phyloP scores from a whole-genome alignment of 345 rosid genomes.

The Pistacia vera region DNA sequence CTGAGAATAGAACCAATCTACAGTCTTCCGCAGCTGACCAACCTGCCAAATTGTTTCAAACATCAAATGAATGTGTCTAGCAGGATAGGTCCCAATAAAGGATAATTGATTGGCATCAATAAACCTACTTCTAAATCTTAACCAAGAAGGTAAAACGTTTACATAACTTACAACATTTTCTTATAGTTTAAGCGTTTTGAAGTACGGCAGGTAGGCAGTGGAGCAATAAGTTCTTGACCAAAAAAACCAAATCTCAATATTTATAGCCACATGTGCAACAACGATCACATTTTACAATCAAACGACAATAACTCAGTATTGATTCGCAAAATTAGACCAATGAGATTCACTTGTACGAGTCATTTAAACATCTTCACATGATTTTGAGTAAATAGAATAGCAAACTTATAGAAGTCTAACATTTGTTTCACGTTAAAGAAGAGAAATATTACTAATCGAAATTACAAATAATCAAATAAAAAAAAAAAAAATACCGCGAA shows the following conservation, averaged over 20 bases:
- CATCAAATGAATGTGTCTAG: constrained; percentile 25
- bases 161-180: no score
- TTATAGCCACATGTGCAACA: not conserved
- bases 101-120: not conserved
- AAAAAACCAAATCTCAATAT: no score
- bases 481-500: constrained; percentile 52
- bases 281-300: not conserved
- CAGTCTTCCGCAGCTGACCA: constrained; percentile 75
- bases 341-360: not conserved
- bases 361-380: not conserved
- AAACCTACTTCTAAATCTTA: not conserved
- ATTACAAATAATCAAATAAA: not conserved
- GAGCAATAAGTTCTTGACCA: no score
- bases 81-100: constrained; percentile 1
- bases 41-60: constrained; percentile 60
- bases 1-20: constrained; percentile 78
- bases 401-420: no score
- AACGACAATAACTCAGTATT: not conserved
- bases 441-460: not conserved
- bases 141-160: no score
- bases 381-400: not conserved
- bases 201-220: no score
- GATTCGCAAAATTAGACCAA: not conserved
- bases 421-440: not conserved
- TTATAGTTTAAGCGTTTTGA: no score